Base-by-base conservation (phyloP, 202 grass and related monocot genomes). In the Dendrocalamus latiflorus region DNA sequence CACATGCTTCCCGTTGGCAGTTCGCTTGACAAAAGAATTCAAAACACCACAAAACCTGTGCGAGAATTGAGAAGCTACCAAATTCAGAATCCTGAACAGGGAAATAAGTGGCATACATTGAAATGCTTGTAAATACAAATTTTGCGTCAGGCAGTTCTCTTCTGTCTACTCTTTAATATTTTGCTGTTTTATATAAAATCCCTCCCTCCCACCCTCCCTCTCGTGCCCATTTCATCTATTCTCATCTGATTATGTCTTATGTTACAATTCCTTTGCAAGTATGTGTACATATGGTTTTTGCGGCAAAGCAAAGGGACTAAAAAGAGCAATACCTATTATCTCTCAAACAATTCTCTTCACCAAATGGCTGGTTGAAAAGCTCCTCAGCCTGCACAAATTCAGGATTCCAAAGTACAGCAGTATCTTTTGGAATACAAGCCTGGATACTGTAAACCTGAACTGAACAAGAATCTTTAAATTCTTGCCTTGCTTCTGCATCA, bases 341-440 rank as follows among this genome's bases (percentile, higher is more conserved):
- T 86, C 96, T 95, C 86, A 99, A 91, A 84, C 96, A 99, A 81
- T 99, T 99, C 10, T 92, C 91, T 80, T 89, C 67, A 42, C 81
- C 85, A 72, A 63, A 86, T 42, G 96, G 89, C 61, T 86, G 86
- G 66, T 87, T 94, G 71, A 99, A 99, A 81, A 99, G 80, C 78
- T 94, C 91, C 72, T 94, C 96, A 76, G 96, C 81, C 73, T 99
- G 96, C 67, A 99, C 85, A 86, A 99, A 96, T 89, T 99, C 96
- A 78, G 89, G 81, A 88, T 91, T 99, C 96, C 96, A 99, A 86
- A 99, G 85, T 49, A 93, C 89, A 74, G 96, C 91, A 38, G 87
- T 83, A 57, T 99, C 96, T 74, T 91, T 93, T 58, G 93, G 96
- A 73, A 99, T 92, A 70, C 83, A 92, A 37, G 89, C 89, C 75